These are phyloP conservation scores for Capsicum chinense DNA, from an alignment of 257 asterid genomes.

Conservation along the genomic window DNA sequence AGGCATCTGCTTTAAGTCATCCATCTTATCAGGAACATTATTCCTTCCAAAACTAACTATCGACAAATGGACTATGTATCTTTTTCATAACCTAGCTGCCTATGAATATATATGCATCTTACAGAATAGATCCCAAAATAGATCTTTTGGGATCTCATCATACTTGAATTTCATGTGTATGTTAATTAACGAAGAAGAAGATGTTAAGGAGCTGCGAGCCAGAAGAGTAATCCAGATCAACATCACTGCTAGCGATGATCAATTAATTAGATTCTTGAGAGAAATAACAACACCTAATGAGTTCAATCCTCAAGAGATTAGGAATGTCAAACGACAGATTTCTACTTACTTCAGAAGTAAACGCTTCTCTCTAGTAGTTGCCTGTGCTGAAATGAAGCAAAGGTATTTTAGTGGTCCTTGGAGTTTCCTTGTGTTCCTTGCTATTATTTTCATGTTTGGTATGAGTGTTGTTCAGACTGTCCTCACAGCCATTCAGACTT, in stretches of 20 bases:
- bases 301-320: background rate
- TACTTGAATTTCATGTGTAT: background rate
- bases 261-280: background rate
- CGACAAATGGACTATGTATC: accelerated
- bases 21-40: background rate
- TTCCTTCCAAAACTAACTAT: background rate
- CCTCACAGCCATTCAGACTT: background rate
- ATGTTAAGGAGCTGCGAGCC: background rate
- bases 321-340: background rate
- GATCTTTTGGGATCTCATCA: background rate
- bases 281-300: background rate
- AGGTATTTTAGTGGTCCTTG: conserved; percentile 1
- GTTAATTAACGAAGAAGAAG: background rate
- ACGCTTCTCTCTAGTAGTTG: background rate
- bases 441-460: background rate
- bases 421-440: background rate
- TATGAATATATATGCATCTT: background rate
- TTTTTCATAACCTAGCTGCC: background rate
- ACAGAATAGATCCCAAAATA: background rate
- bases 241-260: background rate
- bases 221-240: background rate
- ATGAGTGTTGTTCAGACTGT: background rate
- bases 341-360: background rate
- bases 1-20: background rate
- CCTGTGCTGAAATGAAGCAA: background rate